Evolutionary conservation across 805 yeast species (phyloP).

Genomic region (Wickerhamiella sergipiensis): DNA sequence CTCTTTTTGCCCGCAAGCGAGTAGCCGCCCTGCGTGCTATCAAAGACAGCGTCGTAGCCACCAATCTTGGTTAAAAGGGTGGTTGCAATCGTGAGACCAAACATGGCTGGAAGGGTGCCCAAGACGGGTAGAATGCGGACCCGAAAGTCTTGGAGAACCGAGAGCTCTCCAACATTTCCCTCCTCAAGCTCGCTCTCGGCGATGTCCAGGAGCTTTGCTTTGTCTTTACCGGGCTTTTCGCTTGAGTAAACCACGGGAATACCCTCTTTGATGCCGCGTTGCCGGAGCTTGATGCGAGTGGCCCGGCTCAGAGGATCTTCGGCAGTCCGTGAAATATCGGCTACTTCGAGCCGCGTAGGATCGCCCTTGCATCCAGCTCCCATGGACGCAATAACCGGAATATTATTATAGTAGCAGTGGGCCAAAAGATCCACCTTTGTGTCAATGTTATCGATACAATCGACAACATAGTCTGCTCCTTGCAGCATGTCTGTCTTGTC

Average conservation of each 20-base stretch:
- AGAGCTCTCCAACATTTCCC: conserved; percentile 75
- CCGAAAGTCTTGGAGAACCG: conserved; percentile 79
- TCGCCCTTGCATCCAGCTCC: conserved; percentile 97
- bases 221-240: conserved; percentile 92
- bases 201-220: conserved; percentile 76
- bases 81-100: conserved; percentile 83
- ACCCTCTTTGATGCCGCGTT: conserved; percentile 58
- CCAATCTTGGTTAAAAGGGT: conserved; percentile 65
- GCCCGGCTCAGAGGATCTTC: conserved; percentile 89
- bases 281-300: conserved; percentile 71
- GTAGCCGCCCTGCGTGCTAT: conserved; percentile 48
- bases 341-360: conserved; percentile 78
- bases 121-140: conserved; percentile 90
- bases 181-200: conserved; percentile 67
- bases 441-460: conserved; percentile 92
- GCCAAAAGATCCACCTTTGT: conserved; percentile 87
- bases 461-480: conserved; percentile 71
- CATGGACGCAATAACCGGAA: conserved; percentile 78
- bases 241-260: conserved; percentile 85
- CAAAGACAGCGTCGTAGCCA: conserved; percentile 51
- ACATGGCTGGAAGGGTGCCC: conserved; percentile 95
- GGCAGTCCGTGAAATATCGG: conserved; percentile 77
- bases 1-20: conserved; percentile 75
- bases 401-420: conserved; percentile 44
- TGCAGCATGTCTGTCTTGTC: conserved; percentile 47